Percentiles rank a stretch among this genome's conserved stretches.
Conservation (phyloP, 2,329 filamentous ascomycete genomes). For the Alternaria sp. region DNA sequence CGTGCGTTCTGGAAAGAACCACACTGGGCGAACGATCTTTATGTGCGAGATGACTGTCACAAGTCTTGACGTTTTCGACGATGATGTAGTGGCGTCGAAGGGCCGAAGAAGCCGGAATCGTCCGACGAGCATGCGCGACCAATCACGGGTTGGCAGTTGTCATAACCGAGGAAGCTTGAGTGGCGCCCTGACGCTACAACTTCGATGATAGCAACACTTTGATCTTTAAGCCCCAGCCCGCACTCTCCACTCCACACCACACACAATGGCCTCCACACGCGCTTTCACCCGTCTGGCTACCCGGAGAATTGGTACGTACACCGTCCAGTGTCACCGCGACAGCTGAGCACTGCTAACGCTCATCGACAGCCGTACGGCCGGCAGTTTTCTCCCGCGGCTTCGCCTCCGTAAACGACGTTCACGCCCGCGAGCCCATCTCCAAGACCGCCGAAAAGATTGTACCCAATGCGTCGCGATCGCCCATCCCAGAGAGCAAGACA, state of each 20-base stretch:
- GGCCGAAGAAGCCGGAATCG: conserved; percentile 17
- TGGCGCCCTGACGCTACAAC: conserved; percentile 17
- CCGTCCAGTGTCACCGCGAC: conserved; percentile 3
- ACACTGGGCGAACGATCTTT: background rate
- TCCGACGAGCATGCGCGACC: conserved; percentile 12
- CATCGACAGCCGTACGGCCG: conserved; percentile 40
- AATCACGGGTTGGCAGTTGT: conserved; percentile 14
- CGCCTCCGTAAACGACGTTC: conserved; percentile 46
- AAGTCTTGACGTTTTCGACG: conserved; percentile 21
- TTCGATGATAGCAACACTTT: conserved; percentile 36
- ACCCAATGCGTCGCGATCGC: conserved; percentile 32
- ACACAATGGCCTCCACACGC: conserved; percentile 48
- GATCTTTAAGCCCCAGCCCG: conserved; percentile 25
- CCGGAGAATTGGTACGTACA: conserved; percentile 43
- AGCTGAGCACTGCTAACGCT: conserved; percentile 37
- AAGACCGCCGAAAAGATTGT: conserved; percentile 38
- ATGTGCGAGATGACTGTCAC: conserved; percentile 3
- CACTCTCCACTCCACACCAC: conserved; percentile 33
- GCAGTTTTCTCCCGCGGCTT: conserved; percentile 47
- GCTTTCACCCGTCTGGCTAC: conserved; percentile 47
- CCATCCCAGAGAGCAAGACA: conserved; percentile 59
- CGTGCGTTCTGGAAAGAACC: background rate
- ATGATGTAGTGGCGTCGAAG: conserved; percentile 17
- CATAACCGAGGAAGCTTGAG: conserved; percentile 22
- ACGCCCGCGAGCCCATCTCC: conserved; percentile 42